Base-by-base conservation (phyloP, 768 basidiomycete genomes). In the Auriscalpium vulgare region DNA sequence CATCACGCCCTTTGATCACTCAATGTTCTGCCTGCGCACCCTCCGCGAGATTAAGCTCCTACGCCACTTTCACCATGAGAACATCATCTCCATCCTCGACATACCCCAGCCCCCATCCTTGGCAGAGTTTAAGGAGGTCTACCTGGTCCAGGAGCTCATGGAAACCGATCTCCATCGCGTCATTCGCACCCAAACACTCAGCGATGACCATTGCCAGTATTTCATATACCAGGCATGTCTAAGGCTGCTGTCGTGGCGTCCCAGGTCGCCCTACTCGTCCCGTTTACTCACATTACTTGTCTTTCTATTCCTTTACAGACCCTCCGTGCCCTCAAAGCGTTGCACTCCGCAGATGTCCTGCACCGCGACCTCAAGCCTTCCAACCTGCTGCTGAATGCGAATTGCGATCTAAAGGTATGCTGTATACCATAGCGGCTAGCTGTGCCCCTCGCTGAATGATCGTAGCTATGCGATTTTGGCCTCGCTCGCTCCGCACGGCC, bases 91-190 rank as follows among this genome's bases (percentile, higher is more conserved):
- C 11, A 94, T 98, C 66, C 79, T 97, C 56, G 97, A 98, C 68
- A 95, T 98, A 66, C 81, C 95, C 63, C 82, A 83, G 53, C 95
- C 97, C 0, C 73, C 82, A 11, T 66, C 54, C 59, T 72, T 94
- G 59, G 81, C 88, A 48, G 74, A 78, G 19, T 97, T 98, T 74
- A 88, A 78, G 56, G 95, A 97, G 68, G 95, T 95, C 17, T 84
- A 84, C 62, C 77, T 81, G 53, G 79, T 82, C 8, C 80, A 80
- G 70, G 89, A 91, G 68, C 75, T 91, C 61, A 83, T 95, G 84
- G 95, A 97, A 72, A 95, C 92, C 0, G 95, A 98, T 73, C 75
- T 98, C 62, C 94, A 98, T 68, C 85, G 95, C 54, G 97, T 99
- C 48, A 97, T 99, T 63, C 80, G 91, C 23, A 95, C 97, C 0